These are phyloP conservation scores for Alternaria novae-zelandiae DNA, from an alignment of 2,329 filamentous ascomycete species.

Conservation along the genomic window DNA sequence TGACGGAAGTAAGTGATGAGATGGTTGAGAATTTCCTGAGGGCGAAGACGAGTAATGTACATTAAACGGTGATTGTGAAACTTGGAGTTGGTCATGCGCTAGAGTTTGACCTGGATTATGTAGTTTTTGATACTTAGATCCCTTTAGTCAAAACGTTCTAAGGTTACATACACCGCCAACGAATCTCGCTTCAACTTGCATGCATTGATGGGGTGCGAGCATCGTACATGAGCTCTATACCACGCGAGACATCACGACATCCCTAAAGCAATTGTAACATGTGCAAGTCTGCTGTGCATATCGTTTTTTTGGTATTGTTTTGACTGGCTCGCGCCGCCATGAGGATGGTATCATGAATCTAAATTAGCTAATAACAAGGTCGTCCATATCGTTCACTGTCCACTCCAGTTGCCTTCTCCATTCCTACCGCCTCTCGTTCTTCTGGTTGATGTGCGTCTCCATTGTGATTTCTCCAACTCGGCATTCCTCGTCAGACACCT, in stretches of 20 bases:
- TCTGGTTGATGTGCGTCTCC: conserved; percentile 34
- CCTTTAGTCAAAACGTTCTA: neutral
- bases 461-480: conserved; percentile 30
- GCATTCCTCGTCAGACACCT: conserved; percentile 35
- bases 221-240: neutral
- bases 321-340: neutral
- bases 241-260: neutral
- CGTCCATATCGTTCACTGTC: neutral
- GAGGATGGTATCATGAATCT: conserved; percentile 11
- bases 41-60: conserved; percentile 22
- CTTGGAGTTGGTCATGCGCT: neutral
- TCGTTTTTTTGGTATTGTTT: neutral
- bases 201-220: neutral
- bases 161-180: neutral
- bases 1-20: conserved; percentile 14
- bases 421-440: conserved; percentile 17
- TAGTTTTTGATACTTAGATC: neutral
- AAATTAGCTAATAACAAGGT: neutral
- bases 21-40: conserved; percentile 31
- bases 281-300: neutral
- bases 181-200: neutral
- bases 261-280: neutral
- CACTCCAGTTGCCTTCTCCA: neutral
- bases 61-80: neutral
- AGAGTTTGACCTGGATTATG: neutral